A percentile compares a stretch with the other conserved stretches of the same genome.
phyloP scores from a whole-genome alignment of 1,284 basidiomycete genomes.

The Somion occarium region DNA sequence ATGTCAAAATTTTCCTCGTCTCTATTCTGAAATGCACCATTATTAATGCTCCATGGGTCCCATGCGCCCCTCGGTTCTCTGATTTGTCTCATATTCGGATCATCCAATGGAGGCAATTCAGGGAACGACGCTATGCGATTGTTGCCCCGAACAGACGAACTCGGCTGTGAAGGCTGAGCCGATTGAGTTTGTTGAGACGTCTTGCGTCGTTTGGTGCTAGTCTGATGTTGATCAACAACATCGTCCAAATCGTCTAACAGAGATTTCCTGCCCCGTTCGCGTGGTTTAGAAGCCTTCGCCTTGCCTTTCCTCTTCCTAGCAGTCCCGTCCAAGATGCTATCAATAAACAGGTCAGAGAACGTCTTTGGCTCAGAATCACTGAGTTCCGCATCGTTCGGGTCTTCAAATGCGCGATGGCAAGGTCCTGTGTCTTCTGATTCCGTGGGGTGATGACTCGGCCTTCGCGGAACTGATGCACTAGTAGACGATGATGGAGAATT shows the following conservation, averaged over 20 bases:
- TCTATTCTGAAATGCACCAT: no score
- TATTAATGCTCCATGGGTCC: background rate
- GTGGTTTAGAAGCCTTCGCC: background rate
- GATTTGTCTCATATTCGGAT: background rate
- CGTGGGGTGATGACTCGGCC: background rate
- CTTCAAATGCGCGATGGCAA: background rate
- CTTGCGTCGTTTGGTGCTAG: slow-evolving; percentile 1
- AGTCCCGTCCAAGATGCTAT: background rate
- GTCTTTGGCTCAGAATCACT: background rate
- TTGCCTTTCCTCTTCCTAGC: background rate
- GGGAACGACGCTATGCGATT: background rate
- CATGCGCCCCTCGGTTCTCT: no score
- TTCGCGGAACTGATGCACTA: background rate
- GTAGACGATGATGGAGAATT: background rate
- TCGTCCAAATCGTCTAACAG: background rate
- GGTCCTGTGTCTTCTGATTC: background rate
- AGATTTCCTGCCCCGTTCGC: background rate
- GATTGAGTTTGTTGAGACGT: background rate
- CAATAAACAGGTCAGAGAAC: background rate
- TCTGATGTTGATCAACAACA: background rate
- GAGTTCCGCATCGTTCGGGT: background rate
- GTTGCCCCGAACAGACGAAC: background rate
- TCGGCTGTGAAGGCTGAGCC: background rate
- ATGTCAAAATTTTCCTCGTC: no score
- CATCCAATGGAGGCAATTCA: background rate